phyloP scores from a whole-genome alignment of 2,329 filamentous ascomycete species.

The Penicillium aurantiogriseum region DNA sequence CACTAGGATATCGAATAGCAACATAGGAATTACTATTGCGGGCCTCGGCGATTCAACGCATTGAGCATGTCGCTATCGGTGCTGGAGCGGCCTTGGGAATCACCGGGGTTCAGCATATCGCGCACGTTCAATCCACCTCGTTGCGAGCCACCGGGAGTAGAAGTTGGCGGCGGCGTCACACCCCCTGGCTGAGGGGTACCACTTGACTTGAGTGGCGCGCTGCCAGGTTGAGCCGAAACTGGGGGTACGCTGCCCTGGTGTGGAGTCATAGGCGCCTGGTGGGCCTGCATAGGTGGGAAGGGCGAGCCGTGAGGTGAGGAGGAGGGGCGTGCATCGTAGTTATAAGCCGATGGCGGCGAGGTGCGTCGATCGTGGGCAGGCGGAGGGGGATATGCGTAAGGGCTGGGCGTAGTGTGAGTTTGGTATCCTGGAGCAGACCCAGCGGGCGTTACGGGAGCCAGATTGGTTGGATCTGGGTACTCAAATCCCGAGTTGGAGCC shows the following conservation, averaged over 20 bases:
- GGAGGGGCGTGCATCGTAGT: conserved; percentile 43
- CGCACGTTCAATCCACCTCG: conserved; percentile 49
- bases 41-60: conserved; percentile 44
- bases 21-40: conserved; percentile 28
- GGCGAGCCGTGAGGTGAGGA: conserved; percentile 46
- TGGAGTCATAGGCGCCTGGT: conserved; percentile 22
- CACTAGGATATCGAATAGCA: background rate
- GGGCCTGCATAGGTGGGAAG: conserved; percentile 39
- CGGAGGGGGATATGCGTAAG: conserved; percentile 36
- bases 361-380: conserved; percentile 43
- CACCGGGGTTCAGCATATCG: conserved; percentile 48
- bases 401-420: conserved; percentile 37
- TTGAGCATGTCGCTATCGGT: conserved; percentile 53
- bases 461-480: conserved; percentile 48
- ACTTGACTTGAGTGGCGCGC: background rate
- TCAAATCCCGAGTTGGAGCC: conserved; percentile 46
- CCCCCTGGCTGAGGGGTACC: conserved; percentile 24
- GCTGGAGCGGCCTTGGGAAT: conserved; percentile 43
- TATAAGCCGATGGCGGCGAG: conserved; percentile 46
- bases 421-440: conserved; percentile 45
- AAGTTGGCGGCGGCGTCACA: conserved; percentile 42
- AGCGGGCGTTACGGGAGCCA: conserved; percentile 48
- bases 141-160: conserved; percentile 32
- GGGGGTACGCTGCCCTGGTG: conserved; percentile 18
- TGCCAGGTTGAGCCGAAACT: background rate